phyloP scores from a whole-genome alignment of 768 basidiomycete species.

The Russula ochroleuca region DNA sequence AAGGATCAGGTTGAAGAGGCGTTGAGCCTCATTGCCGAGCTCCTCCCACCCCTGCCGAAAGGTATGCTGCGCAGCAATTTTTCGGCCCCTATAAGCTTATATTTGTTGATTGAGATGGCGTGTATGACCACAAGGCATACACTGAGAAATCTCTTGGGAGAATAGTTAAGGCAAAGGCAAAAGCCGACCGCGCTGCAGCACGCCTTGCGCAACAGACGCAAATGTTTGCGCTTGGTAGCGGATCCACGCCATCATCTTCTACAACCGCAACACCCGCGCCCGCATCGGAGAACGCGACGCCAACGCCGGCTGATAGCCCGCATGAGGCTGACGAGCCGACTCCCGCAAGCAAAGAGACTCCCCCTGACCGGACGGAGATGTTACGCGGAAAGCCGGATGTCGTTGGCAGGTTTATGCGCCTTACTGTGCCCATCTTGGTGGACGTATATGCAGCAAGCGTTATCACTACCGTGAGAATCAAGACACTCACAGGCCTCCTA shows the following conservation, averaged over 20 bases:
- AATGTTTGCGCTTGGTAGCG: slow-evolving; percentile 10
- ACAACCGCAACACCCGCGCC: slow-evolving; percentile 28
- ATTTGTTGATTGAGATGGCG: slow-evolving; percentile 59
- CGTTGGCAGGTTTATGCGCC: slow-evolving; percentile 78
- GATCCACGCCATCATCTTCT: slow-evolving; percentile 21
- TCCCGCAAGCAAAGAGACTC: slow-evolving; percentile 35
- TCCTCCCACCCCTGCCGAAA: slow-evolving; percentile 91
- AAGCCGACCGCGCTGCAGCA: slow-evolving; percentile 71
- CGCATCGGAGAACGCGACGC: slow-evolving; percentile 37
- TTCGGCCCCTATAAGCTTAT: neutral
- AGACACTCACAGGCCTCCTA: slow-evolving; percentile 80
- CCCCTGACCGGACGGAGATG: slow-evolving; percentile 63
- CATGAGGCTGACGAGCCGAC: slow-evolving; percentile 24
- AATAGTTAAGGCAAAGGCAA: slow-evolving; percentile 77
- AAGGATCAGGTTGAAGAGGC: slow-evolving; percentile 98
- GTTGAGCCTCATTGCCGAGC: slow-evolving; percentile 80
- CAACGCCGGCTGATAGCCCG: slow-evolving; percentile 32
- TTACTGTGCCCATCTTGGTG: slow-evolving; percentile 89
- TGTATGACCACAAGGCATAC: slow-evolving; percentile 89
- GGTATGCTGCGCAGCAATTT: slow-evolving; percentile 44
- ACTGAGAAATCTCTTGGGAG: slow-evolving; percentile 79
- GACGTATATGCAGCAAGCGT: slow-evolving; percentile 99
- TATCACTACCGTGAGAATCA: slow-evolving; percentile 76
- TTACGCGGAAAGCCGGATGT: slow-evolving; percentile 70
- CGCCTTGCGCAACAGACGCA: slow-evolving; percentile 43